These are phyloP conservation scores for Trichoderma endophyticum DNA, from an alignment of 2,329 filamentous ascomycete genomes.

Conservation along the genomic window DNA sequence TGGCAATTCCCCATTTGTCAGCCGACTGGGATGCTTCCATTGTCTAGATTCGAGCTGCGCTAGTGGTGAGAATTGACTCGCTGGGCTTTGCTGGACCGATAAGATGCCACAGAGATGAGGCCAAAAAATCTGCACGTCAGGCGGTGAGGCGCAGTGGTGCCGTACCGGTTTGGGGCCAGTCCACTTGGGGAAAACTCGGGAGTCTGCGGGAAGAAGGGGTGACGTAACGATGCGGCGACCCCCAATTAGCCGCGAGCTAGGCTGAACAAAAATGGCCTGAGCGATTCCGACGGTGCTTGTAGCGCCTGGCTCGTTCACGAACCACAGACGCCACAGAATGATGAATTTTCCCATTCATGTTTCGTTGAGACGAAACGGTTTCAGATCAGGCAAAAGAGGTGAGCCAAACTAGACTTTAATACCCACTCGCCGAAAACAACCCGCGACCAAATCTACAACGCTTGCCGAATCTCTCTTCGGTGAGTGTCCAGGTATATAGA, in stretches of 20 bases:
- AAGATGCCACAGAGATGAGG: conserved; percentile 14
- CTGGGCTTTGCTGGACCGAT: background rate
- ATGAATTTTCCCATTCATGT: background rate
- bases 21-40: conserved; percentile 4
- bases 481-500: background rate
- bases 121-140: conserved; percentile 21
- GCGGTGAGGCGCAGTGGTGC: conserved; percentile 20
- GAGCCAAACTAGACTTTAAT: background rate
- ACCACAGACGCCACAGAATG: background rate
- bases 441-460: background rate
- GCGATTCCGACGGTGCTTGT: conserved; percentile 1
- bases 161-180: background rate
- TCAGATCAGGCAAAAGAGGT: background rate
- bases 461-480: background rate
- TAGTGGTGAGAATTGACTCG: conserved; percentile 18
- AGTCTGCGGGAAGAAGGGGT: background rate
- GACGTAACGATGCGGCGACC: conserved; percentile 14
- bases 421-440: background rate
- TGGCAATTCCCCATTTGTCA: conserved; percentile 18
- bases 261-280: background rate
- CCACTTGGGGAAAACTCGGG: conserved; percentile 14
- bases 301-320: background rate
- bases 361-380: background rate
- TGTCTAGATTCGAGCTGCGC: conserved; percentile 12
- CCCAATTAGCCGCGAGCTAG: conserved; percentile 11